Evolutionary conservation across 768 basidiomycete genomes (phyloP), one percentile per base, ranked within the genome.

Genomic region (Crucibulum laeve): DNA sequence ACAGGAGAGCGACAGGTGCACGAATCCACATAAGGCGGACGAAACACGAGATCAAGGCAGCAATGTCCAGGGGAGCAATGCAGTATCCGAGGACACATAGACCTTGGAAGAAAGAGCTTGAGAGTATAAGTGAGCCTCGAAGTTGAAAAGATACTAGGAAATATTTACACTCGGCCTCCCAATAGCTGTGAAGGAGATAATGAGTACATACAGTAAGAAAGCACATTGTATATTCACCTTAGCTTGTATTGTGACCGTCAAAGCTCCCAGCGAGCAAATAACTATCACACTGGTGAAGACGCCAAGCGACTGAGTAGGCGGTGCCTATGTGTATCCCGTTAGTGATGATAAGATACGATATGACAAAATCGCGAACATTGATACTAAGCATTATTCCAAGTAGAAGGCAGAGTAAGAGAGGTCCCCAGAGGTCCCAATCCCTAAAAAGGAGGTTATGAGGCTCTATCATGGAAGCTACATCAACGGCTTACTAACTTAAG

Each of bases 401-500:
- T 30, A 78, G 61, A 42, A 94, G 72, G 53, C 86, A 91, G 30
- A 93, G 74, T 19, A 97, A 73, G 2, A 97, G 72, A 8, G 94
- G 94, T 3, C 94, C 94, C 95, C 95, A 98, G 19, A 98, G 74
- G 64, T 98, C 95, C 95, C 94, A 98, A 59, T 97, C 94, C 50
- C 92, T 92, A n/a, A 14, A 38, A 14, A 22, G 25, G 8, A 26
- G 45, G n/a, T 19, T 46, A 38, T 17, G 39, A 11, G 10, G 36
- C 4, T 26, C 15, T 15, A 25, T n/a, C 30, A 10, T 44, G 23
- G 25, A 25, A 24, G 22, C 14, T 13, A 39, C 45, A 8, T n/a
- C 45, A 38, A 13, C 24, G 7, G 34, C 19, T 42, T 37, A 48
- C 73, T 42, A 33, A 90, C 94, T 74, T 78, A 36, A 93, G 66